Evolutionary conservation across 73 alveolate species (phyloP), one percentile per base, ranked within the genome.

Genomic region (Loxodes magnus): DNA sequence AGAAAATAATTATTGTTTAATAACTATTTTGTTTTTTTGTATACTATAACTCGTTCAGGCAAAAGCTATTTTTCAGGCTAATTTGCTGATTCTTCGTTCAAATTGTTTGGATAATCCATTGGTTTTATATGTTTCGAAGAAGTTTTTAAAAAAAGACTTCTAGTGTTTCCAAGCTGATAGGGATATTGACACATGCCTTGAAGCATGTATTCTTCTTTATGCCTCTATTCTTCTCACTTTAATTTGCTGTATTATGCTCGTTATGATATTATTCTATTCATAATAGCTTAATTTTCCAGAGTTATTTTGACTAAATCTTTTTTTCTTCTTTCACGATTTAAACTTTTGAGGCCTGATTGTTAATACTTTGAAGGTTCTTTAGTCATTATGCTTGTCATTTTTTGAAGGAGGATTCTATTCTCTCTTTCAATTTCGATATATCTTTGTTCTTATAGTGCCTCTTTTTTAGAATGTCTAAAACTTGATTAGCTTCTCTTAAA

Each of bases 391-490:
- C 56, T 44, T 0, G 88, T 48, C 71, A 74, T 74, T 41, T 67
- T 74, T 14, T 67, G 69, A 14, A 74, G 54, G 1, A 74, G 50
- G 21, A 67, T 56, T 19, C 66, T 58, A 50, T 74, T 74, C 60
- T 66, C 88, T 30, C 77, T 43, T 31, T 74, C 88, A 12, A 74
- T 74, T 22, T 74, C 73, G 16, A 74, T 56, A 62, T 63, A 58
- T n/a, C 82, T 39, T 52, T 77, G 79, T 31, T 80, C 88, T 24
- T 46, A n/a, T n/a, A n/a, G n/a, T n/a, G n/a, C n/a, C n/a, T n/a
- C n/a, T n/a, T n/a, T n/a, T n/a, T n/a, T n/a, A n/a, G n/a, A n/a
- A n/a, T n/a, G n/a, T n/a, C n/a, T n/a, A n/a, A n/a, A n/a, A n/a
- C n/a, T n/a, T n/a, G n/a, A n/a, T n/a, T n/a, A n/a, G n/a, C n/a